Evolutionary conservation across 192 early-diverging fungal species (phyloP), one percentile per base, ranked within the genome.

Genomic region (Gaertneriomyces semiglobifer): DNA sequence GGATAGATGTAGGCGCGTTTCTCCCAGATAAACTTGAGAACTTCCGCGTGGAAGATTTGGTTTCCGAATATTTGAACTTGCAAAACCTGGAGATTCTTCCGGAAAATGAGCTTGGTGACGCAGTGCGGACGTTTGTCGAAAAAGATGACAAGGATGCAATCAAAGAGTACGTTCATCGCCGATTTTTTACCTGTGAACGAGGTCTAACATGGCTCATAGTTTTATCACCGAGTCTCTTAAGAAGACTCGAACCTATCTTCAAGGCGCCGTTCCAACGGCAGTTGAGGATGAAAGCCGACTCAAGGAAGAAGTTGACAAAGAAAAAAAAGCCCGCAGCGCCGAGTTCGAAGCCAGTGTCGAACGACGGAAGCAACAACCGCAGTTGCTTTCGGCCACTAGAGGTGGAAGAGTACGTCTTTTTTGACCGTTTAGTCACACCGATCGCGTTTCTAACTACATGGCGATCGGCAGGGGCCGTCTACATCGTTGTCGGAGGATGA

Each of bases 91-190:
- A 86, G 12, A 76, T 89, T 60, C 71, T 94, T 42, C 86, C 90
- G 6, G 93, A 91, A 53, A 80, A 88, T 43, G 83, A 90, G 68
- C 79, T 94, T 11, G 85, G 81, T 8, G 87, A 92, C 57, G 89
- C 89, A 7, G 83, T 94, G 4, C 76, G 83, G 5, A 53, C 82
- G 52, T 92, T 88, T 78, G 90, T 94, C 3, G 89, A 91, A 52
- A 94, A 94, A 76, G 88, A 92, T 53, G 93, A 94, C 43, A 86
- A 81, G 60, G 90, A 92, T 41, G 92, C 90, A 4, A 89, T 94
- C 53, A 75, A 78, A 65, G 86, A 90, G 78, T 92, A 58, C 4
- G 69, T 66, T 5, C 9, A 7, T 19, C 16, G n/a, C 7, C 40
- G 14, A 20, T 41, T 67, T 7, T 65, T 19, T 10, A 18, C 41